Evolutionary conservation across 1,284 basidiomycete genomes (phyloP).

Genomic region (Ustilago shanxiensis): DNA sequence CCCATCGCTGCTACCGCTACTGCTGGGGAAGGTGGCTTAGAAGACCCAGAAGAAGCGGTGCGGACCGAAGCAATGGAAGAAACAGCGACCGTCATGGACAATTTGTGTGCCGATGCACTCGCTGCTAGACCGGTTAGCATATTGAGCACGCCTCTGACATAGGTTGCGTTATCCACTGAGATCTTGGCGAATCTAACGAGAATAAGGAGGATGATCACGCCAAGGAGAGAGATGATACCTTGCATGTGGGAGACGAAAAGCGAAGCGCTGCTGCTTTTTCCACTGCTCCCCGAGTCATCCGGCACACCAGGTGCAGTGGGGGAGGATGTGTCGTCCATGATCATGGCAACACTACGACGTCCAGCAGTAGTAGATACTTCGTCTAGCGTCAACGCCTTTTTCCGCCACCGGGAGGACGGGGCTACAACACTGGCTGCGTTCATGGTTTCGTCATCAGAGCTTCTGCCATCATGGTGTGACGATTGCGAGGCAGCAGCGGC

Average conservation of each 20-base stretch:
- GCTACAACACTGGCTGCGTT: constrained; percentile 26
- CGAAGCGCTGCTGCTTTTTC: constrained; percentile 14
- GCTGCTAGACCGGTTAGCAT: constrained; percentile 52
- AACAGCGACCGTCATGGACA: constrained; percentile 49
- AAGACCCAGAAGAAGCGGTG: constrained; percentile 11
- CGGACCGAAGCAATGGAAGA: constrained; percentile 26
- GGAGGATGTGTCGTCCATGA: constrained; percentile 37
- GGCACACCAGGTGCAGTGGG: background rate
- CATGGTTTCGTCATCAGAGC: constrained; percentile 19
- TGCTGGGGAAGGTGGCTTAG: constrained; percentile 26
- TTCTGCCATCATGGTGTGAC: background rate
- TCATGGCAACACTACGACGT: constrained; percentile 41
- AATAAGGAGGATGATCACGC: constrained; percentile 51
- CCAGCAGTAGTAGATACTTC: constrained; percentile 32
- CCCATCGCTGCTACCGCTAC: constrained; percentile 40
- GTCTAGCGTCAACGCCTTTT: constrained; percentile 22
- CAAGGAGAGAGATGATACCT: constrained; percentile 42
- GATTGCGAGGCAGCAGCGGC: constrained; percentile 19
- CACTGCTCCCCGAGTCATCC: background rate
- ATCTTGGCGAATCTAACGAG: constrained; percentile 35
- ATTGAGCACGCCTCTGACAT: constrained; percentile 46
- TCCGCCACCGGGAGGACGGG: background rate
- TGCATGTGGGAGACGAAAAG: constrained; percentile 43
- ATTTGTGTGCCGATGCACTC: constrained; percentile 45
- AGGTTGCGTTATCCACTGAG: constrained; percentile 40